Conservation (phyloP, 129 eudicot species). For the Chrysanthemum lavandulifolium region DNA sequence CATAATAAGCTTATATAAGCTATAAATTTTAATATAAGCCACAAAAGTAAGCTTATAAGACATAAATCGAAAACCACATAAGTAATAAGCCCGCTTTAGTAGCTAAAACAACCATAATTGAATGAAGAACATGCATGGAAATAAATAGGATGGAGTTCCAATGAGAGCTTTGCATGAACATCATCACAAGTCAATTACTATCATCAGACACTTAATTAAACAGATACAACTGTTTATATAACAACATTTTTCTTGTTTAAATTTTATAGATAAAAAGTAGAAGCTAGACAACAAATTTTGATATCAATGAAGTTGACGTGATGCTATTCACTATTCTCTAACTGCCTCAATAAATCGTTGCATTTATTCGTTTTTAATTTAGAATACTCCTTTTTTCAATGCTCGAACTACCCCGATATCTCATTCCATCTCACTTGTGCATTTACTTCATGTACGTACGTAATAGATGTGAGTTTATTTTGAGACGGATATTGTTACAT, state of each 20-base stretch:
- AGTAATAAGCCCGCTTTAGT: no score
- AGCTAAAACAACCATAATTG: background rate
- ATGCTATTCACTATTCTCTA: constrained; percentile 6
- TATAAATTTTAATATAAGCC: no score
- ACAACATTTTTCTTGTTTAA: background rate
- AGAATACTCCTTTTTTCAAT: constrained; percentile 38
- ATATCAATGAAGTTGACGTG: constrained; percentile 25
- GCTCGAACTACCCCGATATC: constrained; percentile 40
- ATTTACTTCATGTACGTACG: background rate
- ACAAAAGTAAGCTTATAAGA: no score
- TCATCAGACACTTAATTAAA: background rate
- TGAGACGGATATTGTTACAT: no score
- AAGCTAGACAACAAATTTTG: background rate
- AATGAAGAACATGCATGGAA: constrained; percentile 21
- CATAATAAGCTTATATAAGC: no score
- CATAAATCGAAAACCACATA: no score
- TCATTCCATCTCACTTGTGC: background rate
- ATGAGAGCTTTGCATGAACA: constrained; percentile 8
- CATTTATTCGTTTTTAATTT: background rate
- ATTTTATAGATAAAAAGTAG: background rate
- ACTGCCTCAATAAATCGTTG: constrained; percentile 16
- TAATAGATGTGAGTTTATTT: no score
- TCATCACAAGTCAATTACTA: background rate
- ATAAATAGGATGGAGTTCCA: constrained; percentile 14
- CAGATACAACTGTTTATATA: background rate